Evolutionary conservation across 345 rosid species (phyloP), one percentile per base, ranked within the genome.

Genomic region (Ceriops zippeliana): DNA sequence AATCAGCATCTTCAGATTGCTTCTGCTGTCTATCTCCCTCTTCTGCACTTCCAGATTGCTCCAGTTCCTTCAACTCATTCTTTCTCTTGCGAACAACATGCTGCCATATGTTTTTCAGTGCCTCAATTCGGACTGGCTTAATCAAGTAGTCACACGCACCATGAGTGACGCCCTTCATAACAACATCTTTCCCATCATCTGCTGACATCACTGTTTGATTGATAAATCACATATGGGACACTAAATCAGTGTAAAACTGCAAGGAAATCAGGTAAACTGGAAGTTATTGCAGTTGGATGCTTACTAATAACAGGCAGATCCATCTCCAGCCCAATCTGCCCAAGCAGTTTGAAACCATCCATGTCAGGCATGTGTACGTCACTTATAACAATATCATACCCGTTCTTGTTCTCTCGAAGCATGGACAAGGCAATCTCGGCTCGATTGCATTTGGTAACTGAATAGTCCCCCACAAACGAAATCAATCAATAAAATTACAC

Each of bases 391-490:
- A 77, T 64, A 52, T 77, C 76, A 30, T 67, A 72, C 32, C 76
- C 73, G 47, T 77, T 68, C 35, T 54, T 72, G 21, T 77, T 63
- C 67, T 62, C 76, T 42, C 76, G 65, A 7, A 77, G 76, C 28
- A 72, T 35, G n/a, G 67, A 64, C 52, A 77, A 59, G 15, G 80
- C 80, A 11, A n/a, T 62, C 81, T 88, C 96, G 19, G 99, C 97
- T 78, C 97, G 83, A 75, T 80, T 88, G 83, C 93, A 91, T 62
- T 82, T 88, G 0, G 91, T 95, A 66, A 95, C 99, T 95, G 97
- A 68, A 77, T 9, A 78, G 37, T 1, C 31, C 69, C 71, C 20
- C 4, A 19, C n/a, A 68, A 37, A 69, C 47, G 17, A 26, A 66
- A 64, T 63, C 72, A 78, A 65, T 75, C 57, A 74, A 61, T 51